phyloP scores from a whole-genome alignment of 2,329 filamentous ascomycete species.

The Fusarium subtropicale region DNA sequence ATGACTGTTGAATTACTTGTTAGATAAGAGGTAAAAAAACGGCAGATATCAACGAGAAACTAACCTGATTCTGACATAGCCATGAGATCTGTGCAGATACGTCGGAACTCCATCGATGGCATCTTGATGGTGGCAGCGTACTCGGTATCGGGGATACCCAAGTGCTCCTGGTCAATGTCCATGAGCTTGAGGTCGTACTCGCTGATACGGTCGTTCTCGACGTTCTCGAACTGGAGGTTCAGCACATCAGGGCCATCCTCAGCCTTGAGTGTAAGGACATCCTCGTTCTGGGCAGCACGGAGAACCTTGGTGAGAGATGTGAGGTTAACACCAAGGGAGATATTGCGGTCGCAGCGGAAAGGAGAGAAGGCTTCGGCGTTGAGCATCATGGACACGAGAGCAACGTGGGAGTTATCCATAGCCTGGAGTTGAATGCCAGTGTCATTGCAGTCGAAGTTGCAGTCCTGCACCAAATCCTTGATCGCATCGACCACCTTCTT shows the following conservation, averaged over 20 bases:
- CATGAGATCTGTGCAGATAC: slow-evolving; percentile 92
- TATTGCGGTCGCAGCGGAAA: slow-evolving; percentile 98
- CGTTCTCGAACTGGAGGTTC: slow-evolving; percentile 95
- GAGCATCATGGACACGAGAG: slow-evolving; percentile 98
- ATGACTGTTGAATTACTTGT: slow-evolving; percentile 68
- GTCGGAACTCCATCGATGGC: slow-evolving; percentile 90
- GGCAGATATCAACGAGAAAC: slow-evolving; percentile 47
- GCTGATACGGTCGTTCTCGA: slow-evolving; percentile 87
- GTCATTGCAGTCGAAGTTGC: slow-evolving; percentile 99
- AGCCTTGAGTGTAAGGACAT: slow-evolving; percentile 95
- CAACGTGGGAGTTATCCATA: slow-evolving; percentile 99
- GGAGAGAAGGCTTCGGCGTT: slow-evolving; percentile 94
- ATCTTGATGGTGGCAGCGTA: slow-evolving; percentile 92
- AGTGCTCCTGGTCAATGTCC: slow-evolving; percentile 99
- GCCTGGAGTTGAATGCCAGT: slow-evolving; percentile 97
- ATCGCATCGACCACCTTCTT: slow-evolving; percentile 99
- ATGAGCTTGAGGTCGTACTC: slow-evolving; percentile 99
- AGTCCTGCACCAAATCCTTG: slow-evolving; percentile 99
- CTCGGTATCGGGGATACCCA: slow-evolving; percentile 99
- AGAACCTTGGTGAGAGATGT: slow-evolving; percentile 97
- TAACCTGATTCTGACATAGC: slow-evolving; percentile 95
- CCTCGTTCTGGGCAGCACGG: slow-evolving; percentile 91
- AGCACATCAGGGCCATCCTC: slow-evolving; percentile 96
- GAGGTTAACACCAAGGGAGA: slow-evolving; percentile 97
- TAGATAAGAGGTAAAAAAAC: neutral